Evolutionary conservation across 306 rosid genomes (phyloP).

Genomic region (Cucumis hystrix): DNA sequence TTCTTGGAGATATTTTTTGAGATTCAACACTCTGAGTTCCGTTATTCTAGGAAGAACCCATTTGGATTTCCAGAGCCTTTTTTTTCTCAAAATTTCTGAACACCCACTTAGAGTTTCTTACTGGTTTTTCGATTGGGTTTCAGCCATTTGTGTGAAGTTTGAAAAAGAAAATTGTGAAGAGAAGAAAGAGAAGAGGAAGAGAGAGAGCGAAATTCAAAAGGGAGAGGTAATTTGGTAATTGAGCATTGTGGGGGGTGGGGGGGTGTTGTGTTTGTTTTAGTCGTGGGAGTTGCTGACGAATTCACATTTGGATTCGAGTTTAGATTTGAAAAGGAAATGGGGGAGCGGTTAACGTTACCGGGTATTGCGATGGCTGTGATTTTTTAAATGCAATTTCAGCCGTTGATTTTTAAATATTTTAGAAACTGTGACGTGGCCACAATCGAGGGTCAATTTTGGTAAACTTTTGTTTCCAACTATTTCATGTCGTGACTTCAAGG

Average conservation of each 20-base stretch:
- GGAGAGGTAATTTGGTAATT: not conserved
- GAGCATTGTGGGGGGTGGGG: not conserved
- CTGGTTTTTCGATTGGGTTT: not conserved
- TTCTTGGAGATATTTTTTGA: not conserved
- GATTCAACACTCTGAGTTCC: conserved; percentile 2
- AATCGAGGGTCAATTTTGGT: not conserved
- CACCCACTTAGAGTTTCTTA: not conserved
- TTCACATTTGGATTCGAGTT: conserved; percentile 17
- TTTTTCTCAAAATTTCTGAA: not conserved
- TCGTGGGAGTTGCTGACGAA: conserved; percentile 7
- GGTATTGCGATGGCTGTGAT: conserved; percentile 5
- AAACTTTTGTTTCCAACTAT: not conserved
- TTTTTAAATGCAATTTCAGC: not conserved
- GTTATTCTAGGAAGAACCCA: conserved; percentile 12
- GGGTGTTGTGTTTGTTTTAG: not conserved
- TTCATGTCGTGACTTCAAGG: conserved; percentile 9
- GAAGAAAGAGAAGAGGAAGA: not conserved
- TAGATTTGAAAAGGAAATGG: not conserved
- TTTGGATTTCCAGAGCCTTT: not conserved
- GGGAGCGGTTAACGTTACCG: not conserved
- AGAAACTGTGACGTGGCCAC: not conserved
- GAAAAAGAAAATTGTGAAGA: not conserved
- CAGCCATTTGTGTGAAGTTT: not conserved
- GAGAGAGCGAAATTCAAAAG: not conserved
- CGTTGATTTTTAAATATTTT: not conserved